phyloP scores from a whole-genome alignment of 2,329 filamentous ascomycete genomes.

The Stachybotrys chlorohalonatus region DNA sequence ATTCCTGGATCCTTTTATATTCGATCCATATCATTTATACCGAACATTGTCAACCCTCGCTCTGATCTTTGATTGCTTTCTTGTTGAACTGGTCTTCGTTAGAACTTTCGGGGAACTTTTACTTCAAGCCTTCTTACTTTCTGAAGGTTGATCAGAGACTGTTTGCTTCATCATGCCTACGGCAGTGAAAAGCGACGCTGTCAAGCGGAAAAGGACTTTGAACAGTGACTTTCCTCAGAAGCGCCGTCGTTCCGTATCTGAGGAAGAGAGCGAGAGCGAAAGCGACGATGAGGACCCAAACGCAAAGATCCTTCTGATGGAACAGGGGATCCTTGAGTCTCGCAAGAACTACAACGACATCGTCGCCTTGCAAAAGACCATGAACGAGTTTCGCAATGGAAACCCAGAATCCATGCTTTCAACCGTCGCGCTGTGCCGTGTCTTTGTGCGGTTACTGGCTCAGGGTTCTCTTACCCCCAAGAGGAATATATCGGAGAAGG shows the following conservation, averaged over 20 bases:
- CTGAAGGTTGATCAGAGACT: not conserved
- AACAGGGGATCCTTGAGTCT: conserved; percentile 75
- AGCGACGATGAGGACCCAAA: conserved; percentile 44
- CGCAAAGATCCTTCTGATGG: conserved; percentile 63
- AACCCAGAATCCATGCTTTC: conserved; percentile 54
- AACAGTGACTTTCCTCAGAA: conserved; percentile 38
- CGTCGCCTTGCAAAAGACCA: conserved; percentile 53
- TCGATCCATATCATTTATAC: not conserved
- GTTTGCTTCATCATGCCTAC: conserved; percentile 15
- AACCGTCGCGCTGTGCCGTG: conserved; percentile 72
- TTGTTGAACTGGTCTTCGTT: not conserved
- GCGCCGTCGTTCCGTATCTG: conserved; percentile 37
- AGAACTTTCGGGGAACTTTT: not conserved
- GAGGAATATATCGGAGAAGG: conserved; percentile 60
- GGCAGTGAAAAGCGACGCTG: conserved; percentile 15
- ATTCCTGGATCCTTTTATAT: not conserved
- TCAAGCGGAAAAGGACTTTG: conserved; percentile 44
- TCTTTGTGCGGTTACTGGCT: conserved; percentile 75
- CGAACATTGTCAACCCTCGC: too few species aligned
- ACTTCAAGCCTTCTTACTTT: not conserved
- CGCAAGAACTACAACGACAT: conserved; percentile 92
- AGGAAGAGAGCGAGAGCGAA: conserved; percentile 19
- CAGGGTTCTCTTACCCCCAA: conserved; percentile 60
- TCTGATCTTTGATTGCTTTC: too few species aligned
- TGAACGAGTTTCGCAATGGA: conserved; percentile 37